Evolutionary conservation across 768 basidiomycete genomes (phyloP).

Genomic region (Panus rudis): DNA sequence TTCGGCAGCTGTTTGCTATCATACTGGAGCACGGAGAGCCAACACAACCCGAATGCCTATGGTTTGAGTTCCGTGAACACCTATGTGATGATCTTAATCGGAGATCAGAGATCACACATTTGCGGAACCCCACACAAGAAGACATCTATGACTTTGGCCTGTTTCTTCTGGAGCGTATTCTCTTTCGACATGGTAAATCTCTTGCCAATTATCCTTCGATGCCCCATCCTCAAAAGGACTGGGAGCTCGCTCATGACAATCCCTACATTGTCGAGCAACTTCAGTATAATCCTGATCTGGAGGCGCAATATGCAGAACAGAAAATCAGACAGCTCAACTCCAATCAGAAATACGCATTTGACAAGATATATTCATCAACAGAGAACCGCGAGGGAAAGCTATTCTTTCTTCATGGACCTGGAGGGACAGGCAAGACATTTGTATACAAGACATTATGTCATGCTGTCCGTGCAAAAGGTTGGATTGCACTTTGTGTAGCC

Average conservation of each 20-base stretch:
- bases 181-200: constrained; percentile 15
- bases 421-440: constrained; percentile 36
- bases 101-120: constrained; percentile 12
- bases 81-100: constrained; percentile 37
- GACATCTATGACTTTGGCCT: constrained; percentile 37
- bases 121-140: constrained; percentile 21
- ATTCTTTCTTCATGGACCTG: constrained; percentile 32
- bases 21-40: constrained; percentile 28
- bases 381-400: constrained; percentile 14
- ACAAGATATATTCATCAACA: neutral
- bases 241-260: constrained; percentile 20
- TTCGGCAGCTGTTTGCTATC: constrained; percentile 33
- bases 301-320: neutral
- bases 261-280: constrained; percentile 27
- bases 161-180: constrained; percentile 26
- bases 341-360: constrained; percentile 13
- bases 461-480: constrained; percentile 18
- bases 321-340: constrained; percentile 8
- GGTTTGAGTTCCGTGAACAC: constrained; percentile 27
- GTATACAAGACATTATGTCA: constrained; percentile 28
- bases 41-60: constrained; percentile 27
- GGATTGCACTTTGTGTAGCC: constrained; percentile 41
- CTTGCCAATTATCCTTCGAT: constrained; percentile 25
- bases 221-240: constrained; percentile 23
- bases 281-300: constrained; percentile 16